Base-by-base conservation (phyloP, 371 early-diverging fungal genomes). In the Circinella minor region DNA sequence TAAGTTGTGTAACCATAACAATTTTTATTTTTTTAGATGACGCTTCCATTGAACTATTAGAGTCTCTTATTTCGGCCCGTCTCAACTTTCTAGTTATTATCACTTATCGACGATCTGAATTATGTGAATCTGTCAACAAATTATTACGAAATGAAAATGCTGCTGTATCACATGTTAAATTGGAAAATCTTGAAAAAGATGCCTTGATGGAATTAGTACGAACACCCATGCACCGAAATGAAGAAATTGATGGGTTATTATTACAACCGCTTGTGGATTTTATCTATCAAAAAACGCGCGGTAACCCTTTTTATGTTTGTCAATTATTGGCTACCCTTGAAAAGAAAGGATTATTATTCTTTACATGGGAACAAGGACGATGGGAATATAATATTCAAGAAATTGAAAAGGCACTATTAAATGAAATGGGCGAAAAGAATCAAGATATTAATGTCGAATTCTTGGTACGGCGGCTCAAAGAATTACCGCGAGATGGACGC, bases 301-400 rank as follows among this genome's bases (percentile, higher is more conserved):
- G 84, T 3, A 84, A 84, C 49, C 81, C 84, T 5, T 84, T 84
- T 63, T 81, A 81, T 64, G 77, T 73, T 1, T 74, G 77, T 47
- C 84, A 84, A 38, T 59, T 84, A 4, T 61, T 84, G 5, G 71
- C 77, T 17, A 73, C 84, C 0, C 66, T 84, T 20, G 84, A 80
- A 72, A 81, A 78, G 66, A 84, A 81, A 46, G 80, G 77, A n/a
- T 38, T 81, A 7, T 72, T 84, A 20, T 84, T 76, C 63, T 84
- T 84, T 48, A 77, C 78, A 1, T 84, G 84, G 84, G 79, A 80
- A 62, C 77, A 81, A 61, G 71, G 74, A 63, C 75, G 80, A 4
- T 84, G 84, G 84, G 84, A 84, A 27, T 84, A 84, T 69, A 84
- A 81, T 67, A 49, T 84, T 5, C 77, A 81, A 43, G 81, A 80